phyloP scores from a whole-genome alignment of 2,329 filamentous ascomycete species.

The Venturia pyrina region DNA sequence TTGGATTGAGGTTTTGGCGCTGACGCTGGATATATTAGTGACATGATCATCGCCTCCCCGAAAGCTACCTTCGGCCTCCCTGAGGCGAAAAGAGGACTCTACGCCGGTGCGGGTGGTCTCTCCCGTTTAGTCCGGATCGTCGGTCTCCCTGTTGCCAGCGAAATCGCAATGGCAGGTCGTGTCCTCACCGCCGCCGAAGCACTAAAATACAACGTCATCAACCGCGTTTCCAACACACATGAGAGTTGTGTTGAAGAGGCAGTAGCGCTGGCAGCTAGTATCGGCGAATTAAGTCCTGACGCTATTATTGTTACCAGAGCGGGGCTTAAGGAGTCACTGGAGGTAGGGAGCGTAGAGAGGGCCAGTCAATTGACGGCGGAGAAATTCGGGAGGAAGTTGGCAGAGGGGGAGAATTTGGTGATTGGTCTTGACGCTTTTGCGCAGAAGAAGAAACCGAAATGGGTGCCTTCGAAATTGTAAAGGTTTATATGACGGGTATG shows the following conservation, averaged over 20 bases:
- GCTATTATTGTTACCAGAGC: slow-evolving; percentile 32
- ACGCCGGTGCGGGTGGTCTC: slow-evolving; percentile 42
- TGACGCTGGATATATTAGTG: slow-evolving; percentile 23
- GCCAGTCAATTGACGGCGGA: slow-evolving; percentile 33
- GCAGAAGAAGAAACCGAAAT: slow-evolving; percentile 39
- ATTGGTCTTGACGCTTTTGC: slow-evolving; percentile 43
- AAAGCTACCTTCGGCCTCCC: slow-evolving; percentile 43
- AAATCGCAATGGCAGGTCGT: slow-evolving; percentile 40
- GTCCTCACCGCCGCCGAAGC: slow-evolving; percentile 36
- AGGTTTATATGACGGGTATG: no score
- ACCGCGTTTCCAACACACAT: slow-evolving; percentile 25
- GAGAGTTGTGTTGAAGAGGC: slow-evolving; percentile 29
- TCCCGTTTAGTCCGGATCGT: slow-evolving; percentile 40
- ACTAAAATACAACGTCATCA: slow-evolving; percentile 31
- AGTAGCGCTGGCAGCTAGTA: slow-evolving; percentile 25
- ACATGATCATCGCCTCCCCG: slow-evolving; percentile 44
- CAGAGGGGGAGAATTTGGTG: slow-evolving; percentile 38
- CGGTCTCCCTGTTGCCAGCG: slow-evolving; percentile 39
- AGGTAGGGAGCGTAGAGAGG: slow-evolving; percentile 32
- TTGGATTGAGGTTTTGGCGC: no score
- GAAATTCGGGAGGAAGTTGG: slow-evolving; percentile 30
- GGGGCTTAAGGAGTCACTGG: slow-evolving; percentile 30
- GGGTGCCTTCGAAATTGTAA: slow-evolving; percentile 38
- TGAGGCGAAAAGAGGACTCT: slow-evolving; percentile 45
- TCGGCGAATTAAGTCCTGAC: slow-evolving; percentile 28